Evolutionary conservation across 108 stramenopile genomes (phyloP).

Genomic region (Skeletonema marinoi): DNA sequence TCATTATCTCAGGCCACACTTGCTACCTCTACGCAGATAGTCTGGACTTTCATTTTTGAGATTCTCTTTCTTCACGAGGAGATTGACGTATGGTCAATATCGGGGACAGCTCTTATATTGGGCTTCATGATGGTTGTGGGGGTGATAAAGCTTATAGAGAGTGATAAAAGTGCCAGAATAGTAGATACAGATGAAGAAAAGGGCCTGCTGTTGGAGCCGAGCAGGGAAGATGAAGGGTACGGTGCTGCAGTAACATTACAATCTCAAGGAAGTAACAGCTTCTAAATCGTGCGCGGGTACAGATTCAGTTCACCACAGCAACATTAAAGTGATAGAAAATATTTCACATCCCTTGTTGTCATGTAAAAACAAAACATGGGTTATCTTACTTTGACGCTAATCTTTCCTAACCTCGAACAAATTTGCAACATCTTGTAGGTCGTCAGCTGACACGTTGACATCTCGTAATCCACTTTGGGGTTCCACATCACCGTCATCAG

Average conservation of each 20-base stretch:
- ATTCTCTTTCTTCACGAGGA: slow-evolving; percentile 35
- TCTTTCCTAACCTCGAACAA: not conserved
- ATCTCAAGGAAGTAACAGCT: not conserved
- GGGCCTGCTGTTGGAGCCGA: slow-evolving; percentile 10
- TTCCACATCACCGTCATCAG: not conserved
- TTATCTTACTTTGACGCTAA: not conserved
- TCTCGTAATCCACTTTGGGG: not conserved
- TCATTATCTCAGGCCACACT: slow-evolving; percentile 30
- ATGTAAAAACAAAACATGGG: too few species aligned
- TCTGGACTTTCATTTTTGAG: slow-evolving; percentile 51
- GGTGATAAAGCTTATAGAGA: slow-evolving; percentile 30
- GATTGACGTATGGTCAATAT: slow-evolving; percentile 30
- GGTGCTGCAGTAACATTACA: not conserved
- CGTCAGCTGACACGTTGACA: not conserved
- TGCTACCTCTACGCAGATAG: slow-evolving; percentile 47
- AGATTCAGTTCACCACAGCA: not conserved
- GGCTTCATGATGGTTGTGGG: slow-evolving; percentile 48
- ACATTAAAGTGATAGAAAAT: not conserved
- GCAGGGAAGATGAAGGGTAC: not conserved
- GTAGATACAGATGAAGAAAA: slow-evolving; percentile 10
- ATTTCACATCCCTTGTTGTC: not conserved
- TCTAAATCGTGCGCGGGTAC: not conserved
- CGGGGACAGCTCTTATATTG: slow-evolving; percentile 38
- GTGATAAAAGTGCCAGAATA: not conserved
- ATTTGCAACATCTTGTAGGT: not conserved